Conservation (phyloP, 2,329 filamentous ascomycete species). For the Cordyceps farinosa region DNA sequence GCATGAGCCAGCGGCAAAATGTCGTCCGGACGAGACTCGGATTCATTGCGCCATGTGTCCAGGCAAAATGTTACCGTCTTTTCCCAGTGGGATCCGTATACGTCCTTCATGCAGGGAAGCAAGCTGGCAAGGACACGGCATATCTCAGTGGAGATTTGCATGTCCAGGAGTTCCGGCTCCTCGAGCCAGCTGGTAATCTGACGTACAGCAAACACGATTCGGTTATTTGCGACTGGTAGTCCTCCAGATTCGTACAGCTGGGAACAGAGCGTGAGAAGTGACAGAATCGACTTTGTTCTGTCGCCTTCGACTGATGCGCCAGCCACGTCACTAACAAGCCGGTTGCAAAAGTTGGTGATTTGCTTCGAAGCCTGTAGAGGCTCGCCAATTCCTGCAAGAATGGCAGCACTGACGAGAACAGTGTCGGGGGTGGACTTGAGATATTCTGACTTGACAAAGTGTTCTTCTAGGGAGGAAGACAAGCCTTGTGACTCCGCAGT, state of each 20-base stretch:
- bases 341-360: slow-evolving; percentile 54
- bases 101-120: slow-evolving; percentile 70
- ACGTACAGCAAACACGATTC: slow-evolving; percentile 78
- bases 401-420: slow-evolving; percentile 46
- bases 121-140: slow-evolving; percentile 58
- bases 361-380: slow-evolving; percentile 45
- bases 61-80: slow-evolving; percentile 57
- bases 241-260: slow-evolving; percentile 49
- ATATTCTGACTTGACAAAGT: slow-evolving; percentile 42
- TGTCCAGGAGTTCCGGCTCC: slow-evolving; percentile 41
- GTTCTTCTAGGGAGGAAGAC: slow-evolving; percentile 43
- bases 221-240: slow-evolving; percentile 59
- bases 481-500: slow-evolving; percentile 47
- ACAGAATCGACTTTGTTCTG: slow-evolving; percentile 46
- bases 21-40: slow-evolving; percentile 40
- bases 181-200: slow-evolving; percentile 72
- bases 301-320: slow-evolving; percentile 42
- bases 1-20: slow-evolving; percentile 64
- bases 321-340: slow-evolving; percentile 58
- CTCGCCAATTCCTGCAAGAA: slow-evolving; percentile 52
- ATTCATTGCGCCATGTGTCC: slow-evolving; percentile 52
- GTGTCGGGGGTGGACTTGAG: slow-evolving; percentile 47
- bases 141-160: slow-evolving; percentile 46
- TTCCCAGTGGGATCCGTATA: slow-evolving; percentile 88
- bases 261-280: slow-evolving; percentile 52